Base-by-base conservation (phyloP, 2,329 filamentous ascomycete species). In the Rhynchosporium secalis region DNA sequence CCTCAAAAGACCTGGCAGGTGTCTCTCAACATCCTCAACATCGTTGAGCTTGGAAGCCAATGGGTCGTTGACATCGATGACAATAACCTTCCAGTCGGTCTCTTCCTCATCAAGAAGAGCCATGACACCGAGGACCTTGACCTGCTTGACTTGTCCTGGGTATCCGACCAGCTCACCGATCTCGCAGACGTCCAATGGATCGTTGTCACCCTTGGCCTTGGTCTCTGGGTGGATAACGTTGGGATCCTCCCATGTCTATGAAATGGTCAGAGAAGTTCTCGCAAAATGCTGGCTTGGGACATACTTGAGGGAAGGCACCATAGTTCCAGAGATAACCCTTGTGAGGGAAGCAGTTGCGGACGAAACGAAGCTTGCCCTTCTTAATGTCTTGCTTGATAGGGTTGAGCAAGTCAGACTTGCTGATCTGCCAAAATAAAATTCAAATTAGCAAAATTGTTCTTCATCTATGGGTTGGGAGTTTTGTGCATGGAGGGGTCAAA, bases 301-400 rank as follows among this genome's bases (percentile, higher is more conserved):
- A 76, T 84, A 95, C 92, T 84, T 95, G 92, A 74, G 95, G 95
- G 88, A 99, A 98, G 79, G 93, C 93, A 82, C 95, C 95, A 82
- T 99, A 99, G 87, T 99, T 99, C 95, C 95, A 99, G 74, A 99
- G 91, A 81, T 99, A 99, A 71, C 95, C 95, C 87, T 99, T 98
- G 90, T 99, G 95, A 74, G 95, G 95, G 87, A 99, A 99, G 89
- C 95, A 99, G 89, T 99, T 99, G 82, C 95, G 92, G 78, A 99
- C 95, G 78, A 89, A 99, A 76, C 95, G 91, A 75, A 98, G 92
- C 87, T 97, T 98, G 86, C 94, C 95, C 86, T 99, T 98, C 90
- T 99, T 98, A 79, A 87, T 86, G 79, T 99, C 95, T 84, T 99
- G 95, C 89, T 97, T 63, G 45, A 66, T 65, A 1, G 65, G 61